Evolutionary conservation across 352 stramenopile species (phyloP).

Genomic region (Globisporangium orthogonon): DNA sequence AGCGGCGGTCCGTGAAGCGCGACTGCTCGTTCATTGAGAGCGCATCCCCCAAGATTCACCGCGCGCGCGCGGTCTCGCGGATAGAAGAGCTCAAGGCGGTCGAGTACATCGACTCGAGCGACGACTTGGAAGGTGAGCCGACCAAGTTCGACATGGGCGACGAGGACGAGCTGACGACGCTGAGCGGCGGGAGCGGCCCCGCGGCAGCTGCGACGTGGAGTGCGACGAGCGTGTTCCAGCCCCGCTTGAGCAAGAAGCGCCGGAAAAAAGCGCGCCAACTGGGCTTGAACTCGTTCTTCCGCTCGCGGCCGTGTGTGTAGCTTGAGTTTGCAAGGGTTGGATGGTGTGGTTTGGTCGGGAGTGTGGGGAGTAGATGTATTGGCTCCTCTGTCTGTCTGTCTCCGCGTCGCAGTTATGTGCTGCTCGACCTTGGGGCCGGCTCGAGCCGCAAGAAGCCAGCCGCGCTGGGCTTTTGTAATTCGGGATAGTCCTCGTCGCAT

Average conservation of each 20-base stretch:
- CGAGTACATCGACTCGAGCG: constrained; percentile 11
- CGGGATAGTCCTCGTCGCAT: too few relatives aligned
- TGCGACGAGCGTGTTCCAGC: constrained; percentile 7
- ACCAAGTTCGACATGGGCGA: not conserved
- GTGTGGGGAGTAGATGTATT: not conserved
- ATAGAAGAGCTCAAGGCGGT: constrained; percentile 13
- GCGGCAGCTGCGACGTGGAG: not conserved
- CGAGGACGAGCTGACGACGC: not conserved
- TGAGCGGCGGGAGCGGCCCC: not conserved
- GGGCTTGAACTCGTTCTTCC: constrained; percentile 10
- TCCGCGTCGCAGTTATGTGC: not conserved
- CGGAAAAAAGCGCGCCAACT: constrained; percentile 14
- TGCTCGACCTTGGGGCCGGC: too few relatives aligned
- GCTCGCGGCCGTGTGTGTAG: constrained; percentile 8
- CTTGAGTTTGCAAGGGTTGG: too few relatives aligned
- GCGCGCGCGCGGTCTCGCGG: not conserved
- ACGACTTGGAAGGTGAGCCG: constrained; percentile 3
- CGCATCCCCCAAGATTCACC: constrained; percentile 1
- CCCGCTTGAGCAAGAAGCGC: constrained; percentile 13
- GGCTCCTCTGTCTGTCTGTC: too few relatives aligned
- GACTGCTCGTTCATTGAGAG: constrained; percentile 17
- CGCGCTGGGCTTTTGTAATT: too few relatives aligned
- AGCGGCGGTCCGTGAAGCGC: constrained; percentile 18
- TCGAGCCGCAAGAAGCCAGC: too few relatives aligned
- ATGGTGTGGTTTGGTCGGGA: not conserved